Percentiles rank a stretch among this genome's conserved stretches.
Evolutionary conservation across 1,284 basidiomycete genomes (phyloP).

Genomic region (Coniferiporia sulphurascens): DNA sequence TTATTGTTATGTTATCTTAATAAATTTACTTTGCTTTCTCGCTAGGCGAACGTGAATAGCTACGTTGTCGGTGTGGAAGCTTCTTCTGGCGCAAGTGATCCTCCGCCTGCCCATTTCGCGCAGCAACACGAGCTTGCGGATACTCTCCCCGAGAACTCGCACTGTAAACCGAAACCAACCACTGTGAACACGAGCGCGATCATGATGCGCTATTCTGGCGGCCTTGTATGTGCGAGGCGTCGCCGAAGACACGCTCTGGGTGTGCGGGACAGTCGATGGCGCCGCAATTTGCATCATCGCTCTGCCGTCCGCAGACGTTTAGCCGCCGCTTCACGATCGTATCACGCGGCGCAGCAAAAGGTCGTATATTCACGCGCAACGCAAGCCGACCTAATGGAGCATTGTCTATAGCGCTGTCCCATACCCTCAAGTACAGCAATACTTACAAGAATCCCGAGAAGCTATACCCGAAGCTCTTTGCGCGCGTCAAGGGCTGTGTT

Average conservation of each 20-base stretch:
- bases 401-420: constrained; percentile 96
- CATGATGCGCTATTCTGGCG: constrained; percentile 54
- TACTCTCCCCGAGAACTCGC: too few species aligned
- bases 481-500: constrained; percentile 73
- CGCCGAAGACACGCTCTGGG: constrained; percentile 81
- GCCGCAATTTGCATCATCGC: constrained; percentile 55
- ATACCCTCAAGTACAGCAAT: constrained; percentile 93
- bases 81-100: too few species aligned
- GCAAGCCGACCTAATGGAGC: constrained; percentile 90
- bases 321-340: constrained; percentile 84
- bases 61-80: too few species aligned
- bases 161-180: too few species aligned
- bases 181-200: constrained; percentile 86
- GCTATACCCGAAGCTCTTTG: constrained; percentile 86
- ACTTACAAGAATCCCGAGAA: constrained; percentile 84
- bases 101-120: too few species aligned
- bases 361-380: constrained; percentile 94
- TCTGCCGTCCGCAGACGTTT: constrained; percentile 54
- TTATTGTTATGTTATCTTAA: constrained; percentile 2
- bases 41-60: too few species aligned
- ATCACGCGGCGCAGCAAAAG: constrained; percentile 93
- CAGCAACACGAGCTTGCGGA: too few species aligned
- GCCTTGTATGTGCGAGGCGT: constrained; percentile 64
- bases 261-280: constrained; percentile 73
- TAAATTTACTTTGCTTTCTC: too few species aligned